Evolutionary conservation across 1,139 yeast species (phyloP), one percentile per base, ranked within the genome.

Genomic region (Pichia sp.): DNA sequence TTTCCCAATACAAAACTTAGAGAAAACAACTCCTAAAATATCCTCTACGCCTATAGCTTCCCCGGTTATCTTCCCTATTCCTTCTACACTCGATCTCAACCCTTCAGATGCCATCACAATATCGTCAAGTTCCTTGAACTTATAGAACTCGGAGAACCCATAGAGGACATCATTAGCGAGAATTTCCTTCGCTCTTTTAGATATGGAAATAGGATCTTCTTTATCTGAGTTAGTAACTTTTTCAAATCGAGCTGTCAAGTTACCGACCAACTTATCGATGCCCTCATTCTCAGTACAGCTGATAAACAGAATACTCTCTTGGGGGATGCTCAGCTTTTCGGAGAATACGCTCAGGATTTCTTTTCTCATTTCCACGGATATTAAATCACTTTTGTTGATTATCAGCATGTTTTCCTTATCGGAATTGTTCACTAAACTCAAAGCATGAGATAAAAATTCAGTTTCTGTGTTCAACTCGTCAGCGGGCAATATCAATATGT

Each of bases 1-100:
- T 70, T 93, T 93, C 5, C 99, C 99, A 46, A 93, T 90, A 69
- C 99, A 93, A 67, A 93, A 95, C 60, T 83, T 87, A 5, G 96
- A 84, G 67, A 93, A 93, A 0, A 93, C 95, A 3, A 88, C 93
- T 0, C 95, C 97, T 10, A 95, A 73, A 1, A 95, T 83, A 66
- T 93, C 99, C 64, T 93, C 98, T 0, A 92, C 79, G 0, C 96
- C 96, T 13, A 93, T 83, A 0, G 90, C 81, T 49, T 87, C 87
- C 0, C 99, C 99, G 0, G 97, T 90, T 41, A 93, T 87, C 64
- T 85, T 87, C 0, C 97, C 97, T 43, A 93, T 87, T 0, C 97
- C 97, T 31, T 87, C 92, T 13, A 87, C 82, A 0, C 97, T 84
- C 56, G 80, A 80, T 52, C 81, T 78, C 46, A 93, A 75, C 57